Base-by-base conservation (phyloP, 73 alveolate genomes). In the Paramecium bursaria region DNA sequence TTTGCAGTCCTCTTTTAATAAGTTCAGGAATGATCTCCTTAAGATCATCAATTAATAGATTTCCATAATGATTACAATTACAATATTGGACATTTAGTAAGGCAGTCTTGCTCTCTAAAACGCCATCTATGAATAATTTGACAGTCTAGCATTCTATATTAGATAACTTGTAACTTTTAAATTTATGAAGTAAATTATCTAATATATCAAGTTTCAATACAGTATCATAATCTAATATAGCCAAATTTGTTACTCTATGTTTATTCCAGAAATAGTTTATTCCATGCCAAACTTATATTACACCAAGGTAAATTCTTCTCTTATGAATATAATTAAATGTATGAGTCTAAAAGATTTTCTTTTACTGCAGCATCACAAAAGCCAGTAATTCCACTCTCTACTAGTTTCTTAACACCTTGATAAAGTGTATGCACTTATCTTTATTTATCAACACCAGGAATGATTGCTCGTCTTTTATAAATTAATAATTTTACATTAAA, bases 341-440 rank as follows among this genome's bases (percentile, higher is more conserved):
- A 51, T 26, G 23, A 25, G 3, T 19, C n/a, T 26, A 51, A 51
- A 13, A 51, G 17, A 11, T 19, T 51, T 9, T 51, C 74, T 51
- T 51, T 51, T 0, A 51, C 74, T 51, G 74, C 74, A 10, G 74
- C 74, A 51, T 51, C 74, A 13, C 27, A 7, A 19, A 51, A 51
- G 10, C 26, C 74, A 17, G 27, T 9, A 1, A 51, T 9, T 51
- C 74, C 74, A 51, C 27, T 15, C 1, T 19, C 19, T 11, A 51
- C 46, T 22, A 57, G 33, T 2, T 57, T 48, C 33, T 29, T 5
- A 30, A 57, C 27, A 6, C 76, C 76, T 57, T 57, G 27, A 2
- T 30, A 27, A 30, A 57, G 15, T 30, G 51, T 11, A 13, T 27
- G 0, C 3, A 30, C n/a, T 57, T 57, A 0, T 57, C 33, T 50